These are phyloP conservation scores for Lachancea mirantina DNA, from an alignment of 805 yeast genomes.

Conservation along the genomic window DNA sequence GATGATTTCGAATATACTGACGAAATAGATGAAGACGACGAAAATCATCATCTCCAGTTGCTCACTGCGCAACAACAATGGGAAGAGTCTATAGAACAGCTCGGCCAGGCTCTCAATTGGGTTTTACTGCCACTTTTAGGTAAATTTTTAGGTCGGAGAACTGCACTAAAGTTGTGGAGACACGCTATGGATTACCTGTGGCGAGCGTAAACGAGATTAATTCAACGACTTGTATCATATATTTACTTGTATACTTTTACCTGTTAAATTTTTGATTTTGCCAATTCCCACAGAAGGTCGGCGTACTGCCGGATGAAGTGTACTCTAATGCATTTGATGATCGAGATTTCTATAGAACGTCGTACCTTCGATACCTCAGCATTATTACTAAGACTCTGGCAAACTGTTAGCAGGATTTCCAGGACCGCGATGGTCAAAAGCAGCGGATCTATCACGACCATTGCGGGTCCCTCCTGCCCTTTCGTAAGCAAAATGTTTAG, in stretches of 20 bases:
- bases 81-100: constrained; percentile 60
- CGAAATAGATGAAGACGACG: constrained; percentile 13
- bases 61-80: constrained; percentile 59
- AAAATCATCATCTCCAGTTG: constrained; percentile 22
- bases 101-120: constrained; percentile 49
- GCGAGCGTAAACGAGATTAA: constrained; percentile 5
- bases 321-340: constrained; percentile 1
- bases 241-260: not conserved
- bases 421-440: constrained; percentile 8
- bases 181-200: constrained; percentile 19
- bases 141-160: constrained; percentile 56
- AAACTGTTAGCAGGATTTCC: constrained; percentile 8
- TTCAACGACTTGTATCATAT: not conserved
- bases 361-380: constrained; percentile 3
- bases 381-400: constrained; percentile 6
- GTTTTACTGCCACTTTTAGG: constrained; percentile 62
- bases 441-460: constrained; percentile 5
- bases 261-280: constrained; percentile 1
- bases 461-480: constrained; percentile 2
- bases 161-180: constrained; percentile 37
- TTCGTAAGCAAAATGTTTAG: constrained; percentile 7
- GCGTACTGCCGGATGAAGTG: constrained; percentile 6
- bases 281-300: constrained; percentile 3
- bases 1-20: constrained; percentile 7
- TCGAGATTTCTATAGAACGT: constrained; percentile 5